A percentile compares a stretch with the other conserved stretches of the same genome.
These are phyloP conservation scores for Astrocystis sublimbata DNA, from an alignment of 495 filamentous ascomycete species.

Conservation along the genomic window DNA sequence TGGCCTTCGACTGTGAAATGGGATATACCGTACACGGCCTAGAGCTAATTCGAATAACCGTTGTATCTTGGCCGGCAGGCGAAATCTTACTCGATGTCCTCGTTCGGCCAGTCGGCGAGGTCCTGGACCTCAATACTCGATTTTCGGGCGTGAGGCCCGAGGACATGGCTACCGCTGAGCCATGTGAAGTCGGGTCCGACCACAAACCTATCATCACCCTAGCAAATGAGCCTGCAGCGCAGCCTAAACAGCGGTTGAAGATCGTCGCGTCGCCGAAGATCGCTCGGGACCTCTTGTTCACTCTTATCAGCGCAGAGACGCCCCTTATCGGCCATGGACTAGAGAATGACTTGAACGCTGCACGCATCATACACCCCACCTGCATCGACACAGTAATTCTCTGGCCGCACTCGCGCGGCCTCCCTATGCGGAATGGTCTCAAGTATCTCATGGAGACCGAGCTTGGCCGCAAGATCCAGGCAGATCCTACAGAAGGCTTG, in stretches of 20 bases:
- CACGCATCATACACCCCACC: constrained; percentile 78
- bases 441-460: constrained; percentile 63
- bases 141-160: constrained; percentile 83
- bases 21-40: constrained; percentile 84
- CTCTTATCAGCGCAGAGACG: constrained; percentile 67
- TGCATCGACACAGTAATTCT: constrained; percentile 86
- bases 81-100: constrained; percentile 77
- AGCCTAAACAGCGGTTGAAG: constrained; percentile 43
- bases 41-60: constrained; percentile 87
- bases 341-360: constrained; percentile 88
- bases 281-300: constrained; percentile 74
- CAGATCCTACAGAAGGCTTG: constrained; percentile 54
- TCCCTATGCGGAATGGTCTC: constrained; percentile 76
- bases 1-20: constrained; percentile 97
- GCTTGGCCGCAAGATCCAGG: constrained; percentile 77
- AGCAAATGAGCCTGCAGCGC: constrained; percentile 7
- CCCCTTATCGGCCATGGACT: constrained; percentile 90
- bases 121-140: constrained; percentile 86
- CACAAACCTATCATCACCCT: constrained; percentile 18
- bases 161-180: constrained; percentile 67
- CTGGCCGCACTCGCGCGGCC: constrained; percentile 71
- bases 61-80: constrained; percentile 80
- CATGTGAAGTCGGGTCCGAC: constrained; percentile 46
- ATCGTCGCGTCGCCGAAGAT: constrained; percentile 69
- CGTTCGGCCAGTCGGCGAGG: constrained; percentile 77